Evolutionary conservation across 805 yeast species (phyloP).

Genomic region (Candida ovalis): DNA sequence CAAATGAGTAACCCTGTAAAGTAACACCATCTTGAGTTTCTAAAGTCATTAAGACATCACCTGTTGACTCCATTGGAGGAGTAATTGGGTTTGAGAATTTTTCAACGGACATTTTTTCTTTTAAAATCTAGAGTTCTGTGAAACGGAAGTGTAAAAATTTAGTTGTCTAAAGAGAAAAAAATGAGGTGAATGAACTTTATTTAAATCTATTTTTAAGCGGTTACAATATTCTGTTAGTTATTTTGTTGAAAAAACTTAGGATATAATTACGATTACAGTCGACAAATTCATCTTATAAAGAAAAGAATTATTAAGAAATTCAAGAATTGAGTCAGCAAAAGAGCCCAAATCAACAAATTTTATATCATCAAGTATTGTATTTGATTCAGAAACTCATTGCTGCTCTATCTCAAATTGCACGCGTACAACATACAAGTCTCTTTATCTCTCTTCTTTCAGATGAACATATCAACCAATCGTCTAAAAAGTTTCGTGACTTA

Average conservation of each 20-base stretch:
- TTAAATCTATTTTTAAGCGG: too few species aligned
- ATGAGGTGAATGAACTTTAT: too few species aligned
- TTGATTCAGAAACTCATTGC: neutral
- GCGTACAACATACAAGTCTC: neutral
- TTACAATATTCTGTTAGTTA: neutral
- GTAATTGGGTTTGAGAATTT: conserved; percentile 77
- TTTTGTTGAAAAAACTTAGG: neutral
- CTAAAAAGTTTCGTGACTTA: conserved; percentile 2
- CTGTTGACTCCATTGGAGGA: conserved; percentile 82
- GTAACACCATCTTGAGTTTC: conserved; percentile 84
- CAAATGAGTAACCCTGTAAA: conserved; percentile 94
- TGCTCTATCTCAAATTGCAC: neutral
- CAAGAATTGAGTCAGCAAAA: neutral
- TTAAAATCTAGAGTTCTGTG: neutral
- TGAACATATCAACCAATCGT: neutral
- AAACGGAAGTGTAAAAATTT: neutral
- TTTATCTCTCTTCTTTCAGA: neutral
- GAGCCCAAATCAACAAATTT: neutral
- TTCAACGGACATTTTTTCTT: conserved; percentile 31
- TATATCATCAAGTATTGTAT: neutral
- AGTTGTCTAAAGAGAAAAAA: neutral
- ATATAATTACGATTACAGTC: neutral
- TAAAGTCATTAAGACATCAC: conserved; percentile 79
- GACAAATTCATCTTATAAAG: neutral
- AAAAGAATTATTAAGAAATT: neutral